A percentile compares a stretch with the other conserved stretches of the same genome.
Evolutionary conservation across 441 rosid species (phyloP).

Genomic region (Francoa sonchifolia): DNA sequence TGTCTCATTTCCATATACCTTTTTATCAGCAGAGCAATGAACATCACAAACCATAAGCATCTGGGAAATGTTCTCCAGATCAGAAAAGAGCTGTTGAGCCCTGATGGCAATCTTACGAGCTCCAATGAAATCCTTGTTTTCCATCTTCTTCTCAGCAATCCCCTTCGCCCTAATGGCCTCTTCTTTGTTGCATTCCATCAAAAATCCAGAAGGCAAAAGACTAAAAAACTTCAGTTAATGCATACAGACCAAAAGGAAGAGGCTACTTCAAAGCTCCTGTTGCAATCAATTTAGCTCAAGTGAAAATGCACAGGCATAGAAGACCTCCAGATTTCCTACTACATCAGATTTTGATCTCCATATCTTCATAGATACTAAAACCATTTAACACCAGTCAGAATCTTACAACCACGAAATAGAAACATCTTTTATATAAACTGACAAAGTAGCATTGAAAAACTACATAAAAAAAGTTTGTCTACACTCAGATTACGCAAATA

Average conservation of each 20-base stretch:
- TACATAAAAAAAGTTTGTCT: too few species aligned
- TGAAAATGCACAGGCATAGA: too few species aligned
- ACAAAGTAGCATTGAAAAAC: too few species aligned
- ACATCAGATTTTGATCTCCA: too few species aligned
- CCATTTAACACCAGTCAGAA: too few species aligned
- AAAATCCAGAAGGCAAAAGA: background rate
- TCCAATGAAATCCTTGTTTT: constrained; percentile 34
- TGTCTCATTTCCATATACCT: constrained; percentile 45
- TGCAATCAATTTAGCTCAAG: background rate
- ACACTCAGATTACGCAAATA: too few species aligned
- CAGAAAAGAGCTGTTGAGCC: constrained; percentile 57
- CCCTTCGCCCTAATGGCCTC: constrained; percentile 77
- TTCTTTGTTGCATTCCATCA: constrained; percentile 79
- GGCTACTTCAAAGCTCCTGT: background rate
- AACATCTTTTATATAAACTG: too few species aligned
- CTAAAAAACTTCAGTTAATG: background rate
- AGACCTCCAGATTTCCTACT: too few species aligned
- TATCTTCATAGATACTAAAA: too few species aligned
- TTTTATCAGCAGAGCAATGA: constrained; percentile 55
- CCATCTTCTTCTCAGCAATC: constrained; percentile 57
- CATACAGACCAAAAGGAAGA: background rate
- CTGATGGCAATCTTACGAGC: constrained; percentile 54
- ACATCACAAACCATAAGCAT: constrained; percentile 78
- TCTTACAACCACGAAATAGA: too few species aligned
- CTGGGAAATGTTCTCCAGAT: constrained; percentile 49